A percentile compares a stretch with the other conserved stretches of the same genome.
These are phyloP conservation scores for Arbutus unedo DNA, from an alignment of 148 eudicot species.

Conservation along the genomic window DNA sequence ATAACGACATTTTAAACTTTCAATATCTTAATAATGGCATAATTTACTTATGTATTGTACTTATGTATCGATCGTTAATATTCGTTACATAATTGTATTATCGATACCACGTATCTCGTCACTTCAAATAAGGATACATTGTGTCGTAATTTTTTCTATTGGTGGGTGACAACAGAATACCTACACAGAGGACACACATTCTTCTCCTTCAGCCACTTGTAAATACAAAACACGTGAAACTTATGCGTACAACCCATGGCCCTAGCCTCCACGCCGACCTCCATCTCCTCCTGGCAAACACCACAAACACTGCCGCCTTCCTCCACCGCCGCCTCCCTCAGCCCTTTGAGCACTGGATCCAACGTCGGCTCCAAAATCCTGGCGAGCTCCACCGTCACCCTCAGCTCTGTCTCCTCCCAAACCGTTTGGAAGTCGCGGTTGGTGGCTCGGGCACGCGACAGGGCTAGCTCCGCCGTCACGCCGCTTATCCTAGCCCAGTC, in stretches of 20 bases:
- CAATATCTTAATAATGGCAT: no score
- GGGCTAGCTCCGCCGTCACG: background rate
- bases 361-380: background rate
- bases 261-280: background rate
- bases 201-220: background rate
- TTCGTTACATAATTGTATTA: no score
- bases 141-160: no score
- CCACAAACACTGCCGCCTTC: background rate
- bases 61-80: no score
- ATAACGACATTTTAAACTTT: no score
- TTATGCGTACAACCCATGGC: slow-evolving; percentile 7
- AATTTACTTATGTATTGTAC: no score
- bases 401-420: background rate
- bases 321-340: background rate
- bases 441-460: background rate
- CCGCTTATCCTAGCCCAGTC: background rate
- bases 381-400: background rate
- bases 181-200: background rate
- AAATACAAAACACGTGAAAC: slow-evolving; percentile 1
- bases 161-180: background rate
- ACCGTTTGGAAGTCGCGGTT: background rate
- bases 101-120: no score
- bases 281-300: slow-evolving; percentile 14
- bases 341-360: background rate
- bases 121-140: no score